Conservation (phyloP, 1,284 basidiomycete genomes). For the Leccinum insolens region DNA sequence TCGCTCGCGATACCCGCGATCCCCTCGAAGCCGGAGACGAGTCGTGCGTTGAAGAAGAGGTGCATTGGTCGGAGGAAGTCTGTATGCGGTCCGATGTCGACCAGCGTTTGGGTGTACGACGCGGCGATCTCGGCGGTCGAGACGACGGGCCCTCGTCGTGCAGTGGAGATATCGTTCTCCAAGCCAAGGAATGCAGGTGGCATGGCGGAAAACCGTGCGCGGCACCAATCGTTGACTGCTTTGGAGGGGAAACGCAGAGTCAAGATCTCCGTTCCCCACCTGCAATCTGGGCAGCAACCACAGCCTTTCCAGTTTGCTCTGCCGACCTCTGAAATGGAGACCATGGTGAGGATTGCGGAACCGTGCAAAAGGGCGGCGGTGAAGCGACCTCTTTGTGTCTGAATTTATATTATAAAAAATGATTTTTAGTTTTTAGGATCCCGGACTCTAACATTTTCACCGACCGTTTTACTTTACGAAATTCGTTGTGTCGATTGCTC, state of each 20-base stretch:
- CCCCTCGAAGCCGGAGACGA: slow-evolving; percentile 25
- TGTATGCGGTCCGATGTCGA: slow-evolving; percentile 36
- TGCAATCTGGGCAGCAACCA: background rate
- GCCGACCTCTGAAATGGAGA: background rate
- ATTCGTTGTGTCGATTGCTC: background rate
- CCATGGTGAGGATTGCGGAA: slow-evolving; percentile 3
- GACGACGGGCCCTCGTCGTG: slow-evolving; percentile 19
- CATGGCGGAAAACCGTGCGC: slow-evolving; percentile 12
- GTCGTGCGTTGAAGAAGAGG: slow-evolving; percentile 54
- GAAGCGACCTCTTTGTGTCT: slow-evolving; percentile 26
- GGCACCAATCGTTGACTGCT: slow-evolving; percentile 28
- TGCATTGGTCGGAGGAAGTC: slow-evolving; percentile 58
- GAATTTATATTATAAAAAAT: background rate
- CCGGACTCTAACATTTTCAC: background rate
- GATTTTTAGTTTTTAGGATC: background rate
- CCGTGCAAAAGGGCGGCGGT: slow-evolving; percentile 12
- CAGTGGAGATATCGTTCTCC: slow-evolving; percentile 27
- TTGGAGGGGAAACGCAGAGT: slow-evolving; percentile 23
- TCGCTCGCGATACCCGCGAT: background rate
- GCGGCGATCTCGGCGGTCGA: slow-evolving; percentile 48
- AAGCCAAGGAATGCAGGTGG: slow-evolving; percentile 3
- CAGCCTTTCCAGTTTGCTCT: background rate
- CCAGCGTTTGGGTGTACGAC: slow-evolving; percentile 53
- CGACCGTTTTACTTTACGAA: background rate
- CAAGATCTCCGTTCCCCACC: slow-evolving; percentile 19